phyloP scores from a whole-genome alignment of 129 eudicot species.

The Lactuca sativa region DNA sequence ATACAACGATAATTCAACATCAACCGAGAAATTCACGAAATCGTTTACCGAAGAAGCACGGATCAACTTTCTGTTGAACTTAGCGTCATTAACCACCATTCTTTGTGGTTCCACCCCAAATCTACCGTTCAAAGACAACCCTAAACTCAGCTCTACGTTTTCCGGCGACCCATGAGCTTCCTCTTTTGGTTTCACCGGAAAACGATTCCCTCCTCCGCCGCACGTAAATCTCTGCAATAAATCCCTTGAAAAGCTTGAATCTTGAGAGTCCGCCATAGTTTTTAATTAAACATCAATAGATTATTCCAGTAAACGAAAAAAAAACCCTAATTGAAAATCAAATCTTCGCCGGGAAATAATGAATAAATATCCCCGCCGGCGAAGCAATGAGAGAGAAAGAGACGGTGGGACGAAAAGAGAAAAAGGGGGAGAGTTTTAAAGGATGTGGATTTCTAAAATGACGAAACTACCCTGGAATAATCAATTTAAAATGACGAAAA shows the following conservation, averaged over 20 bases:
- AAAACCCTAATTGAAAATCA: neutral
- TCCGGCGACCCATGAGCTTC: conserved; percentile 19
- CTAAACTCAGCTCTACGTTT: conserved; percentile 49
- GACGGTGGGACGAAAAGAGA: neutral
- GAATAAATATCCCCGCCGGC: conserved; percentile 15
- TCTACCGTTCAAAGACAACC: conserved; percentile 62
- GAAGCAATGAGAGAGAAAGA: conserved; percentile 10
- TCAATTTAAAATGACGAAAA: neutral
- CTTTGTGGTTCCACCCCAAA: conserved; percentile 56
- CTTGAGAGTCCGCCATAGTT: conserved; percentile 34
- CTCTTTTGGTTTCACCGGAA: conserved; percentile 3
- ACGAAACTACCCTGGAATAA: conserved; percentile 22
- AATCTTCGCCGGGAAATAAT: conserved; percentile 15
- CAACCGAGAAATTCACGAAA: conserved; percentile 28
- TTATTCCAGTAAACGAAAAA: neutral
- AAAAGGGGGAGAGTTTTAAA: conserved; percentile 9
- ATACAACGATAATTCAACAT: conserved; percentile 29
- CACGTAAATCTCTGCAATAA: conserved; percentile 28
- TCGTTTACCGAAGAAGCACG: conserved; percentile 45
- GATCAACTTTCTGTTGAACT: conserved; percentile 4
- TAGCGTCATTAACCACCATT: neutral
- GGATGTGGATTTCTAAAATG: neutral
- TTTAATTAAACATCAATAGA: neutral
- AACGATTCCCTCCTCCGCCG: conserved; percentile 15
- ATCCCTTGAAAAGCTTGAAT: conserved; percentile 26